Evolutionary conservation across 2,329 filamentous ascomycete species (phyloP).

Genomic region (Fusarium beomiforme): DNA sequence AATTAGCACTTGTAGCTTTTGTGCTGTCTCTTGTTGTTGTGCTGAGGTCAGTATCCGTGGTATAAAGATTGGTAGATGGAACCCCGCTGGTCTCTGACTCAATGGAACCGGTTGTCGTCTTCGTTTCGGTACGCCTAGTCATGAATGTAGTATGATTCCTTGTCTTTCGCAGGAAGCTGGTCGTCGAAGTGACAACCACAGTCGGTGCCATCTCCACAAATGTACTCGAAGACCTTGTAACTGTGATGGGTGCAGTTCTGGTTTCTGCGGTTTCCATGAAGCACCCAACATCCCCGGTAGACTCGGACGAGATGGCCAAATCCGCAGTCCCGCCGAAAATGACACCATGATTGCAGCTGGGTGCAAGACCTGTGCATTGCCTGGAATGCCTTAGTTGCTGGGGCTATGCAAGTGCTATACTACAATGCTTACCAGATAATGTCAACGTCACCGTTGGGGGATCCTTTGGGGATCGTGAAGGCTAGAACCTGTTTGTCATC

Average conservation of each 20-base stretch:
- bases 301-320: neutral
- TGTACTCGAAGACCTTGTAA: neutral
- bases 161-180: neutral
- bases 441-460: neutral
- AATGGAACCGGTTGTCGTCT: neutral
- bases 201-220: neutral
- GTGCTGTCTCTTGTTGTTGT: neutral
- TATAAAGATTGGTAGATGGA: neutral
- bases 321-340: conserved; percentile 1
- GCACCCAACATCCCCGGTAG: neutral
- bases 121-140: neutral
- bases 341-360: neutral
- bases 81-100: neutral
- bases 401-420: neutral
- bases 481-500: neutral
- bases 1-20: neutral
- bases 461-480: neutral
- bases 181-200: neutral
- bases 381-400: neutral
- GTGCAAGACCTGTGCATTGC: conserved; percentile 4
- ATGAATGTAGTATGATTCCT: neutral
- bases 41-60: neutral
- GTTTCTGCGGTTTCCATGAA: neutral
- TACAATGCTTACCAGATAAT: neutral
- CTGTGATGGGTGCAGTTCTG: neutral